Evolutionary conservation across 2,329 filamentous ascomycete species (phyloP), one percentile per base, ranked within the genome.

Genomic region (Colletotrichum chrysophilum): DNA sequence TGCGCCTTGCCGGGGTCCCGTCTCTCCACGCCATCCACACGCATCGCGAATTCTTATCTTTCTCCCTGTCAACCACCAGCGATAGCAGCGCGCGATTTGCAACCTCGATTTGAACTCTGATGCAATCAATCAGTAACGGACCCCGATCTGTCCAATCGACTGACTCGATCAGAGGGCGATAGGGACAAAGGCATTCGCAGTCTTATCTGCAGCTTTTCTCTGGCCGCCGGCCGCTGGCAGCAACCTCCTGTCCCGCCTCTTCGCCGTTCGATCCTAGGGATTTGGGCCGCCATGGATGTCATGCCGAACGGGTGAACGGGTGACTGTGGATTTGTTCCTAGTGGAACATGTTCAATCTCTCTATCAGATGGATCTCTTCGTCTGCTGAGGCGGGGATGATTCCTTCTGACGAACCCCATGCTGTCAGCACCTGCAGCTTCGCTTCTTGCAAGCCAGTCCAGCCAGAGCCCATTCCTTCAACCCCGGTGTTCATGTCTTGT

Each of bases 11-110:
- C 18, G 60, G 71, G 60, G 34, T 24, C 48, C 68, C 38, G 28
- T 61, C 30, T 75, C 70, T 75, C 73, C 70, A 73, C 38, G 64
- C 70, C 74, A 74, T 69, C 74, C 74, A 75, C 74, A 75, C 70
- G 70, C 58, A 65, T 73, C 56, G 62, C 70, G 70, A 69, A 28
- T 73, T 21, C 74, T 75, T 75, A 75, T 75, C 74, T 75, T 60
- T 65, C 70, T 62, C 74, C 73, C 73, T 64, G 64, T 69, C 69
- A 36, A 65, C 64, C 7, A 43, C 70, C 28, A 5, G 21, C 60
- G 69, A 75, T 73, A 75, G 43, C 38, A 10, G 14, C n/a, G 62
- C 55, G 36, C 64, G 58, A 73, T 73, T 75, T 72, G 56, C 73
- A 72, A 68, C 55, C 30, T 56, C 62, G 38, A 67, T 18, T 48